Percentiles rank a stretch among this genome's conserved stretches.
phyloP scores from a whole-genome alignment of 139 green algal species.

The Coccomyxa sp. region DNA sequence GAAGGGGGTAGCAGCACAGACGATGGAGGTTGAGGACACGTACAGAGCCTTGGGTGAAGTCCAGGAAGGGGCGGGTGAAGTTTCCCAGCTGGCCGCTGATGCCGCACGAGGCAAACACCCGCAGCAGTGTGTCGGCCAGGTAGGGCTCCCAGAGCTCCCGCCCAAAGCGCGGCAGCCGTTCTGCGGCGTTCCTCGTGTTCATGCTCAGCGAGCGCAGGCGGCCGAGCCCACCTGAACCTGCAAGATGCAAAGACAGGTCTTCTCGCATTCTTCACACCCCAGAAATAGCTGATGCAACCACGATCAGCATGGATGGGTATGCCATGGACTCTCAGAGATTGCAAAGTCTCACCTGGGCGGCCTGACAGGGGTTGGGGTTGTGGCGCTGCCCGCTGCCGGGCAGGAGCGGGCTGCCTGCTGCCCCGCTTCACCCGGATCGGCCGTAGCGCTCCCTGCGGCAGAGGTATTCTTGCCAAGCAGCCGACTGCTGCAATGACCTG shows the following conservation, averaged over 20 bases:
- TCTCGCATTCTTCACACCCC: too few relatives aligned
- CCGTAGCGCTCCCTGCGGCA: slow-evolving; percentile 22
- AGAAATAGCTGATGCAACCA: too few relatives aligned
- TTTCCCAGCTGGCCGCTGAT: slow-evolving; percentile 39
- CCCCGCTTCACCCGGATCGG: background rate
- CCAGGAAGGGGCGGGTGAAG: slow-evolving; percentile 41
- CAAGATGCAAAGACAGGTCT: too few relatives aligned
- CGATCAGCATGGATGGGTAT: too few relatives aligned
- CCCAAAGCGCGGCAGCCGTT: background rate
- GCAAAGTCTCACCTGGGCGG: too few relatives aligned
- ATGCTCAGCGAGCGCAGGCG: too few relatives aligned
- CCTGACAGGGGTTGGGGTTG: background rate
- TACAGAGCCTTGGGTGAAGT: slow-evolving; percentile 35
- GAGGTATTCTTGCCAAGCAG: slow-evolving; percentile 48
- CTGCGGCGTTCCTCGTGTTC: too few relatives aligned
- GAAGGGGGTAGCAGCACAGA: background rate
- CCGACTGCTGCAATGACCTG: slow-evolving; percentile 46
- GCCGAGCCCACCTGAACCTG: too few relatives aligned
- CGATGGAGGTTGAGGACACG: background rate
- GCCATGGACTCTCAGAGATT: too few relatives aligned
- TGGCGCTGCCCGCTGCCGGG: background rate
- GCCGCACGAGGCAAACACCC: slow-evolving; percentile 41
- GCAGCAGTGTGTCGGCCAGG: slow-evolving; percentile 42
- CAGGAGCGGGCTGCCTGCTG: background rate
- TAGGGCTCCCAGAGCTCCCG: slow-evolving; percentile 40